Conservation (phyloP, 257 asterid genomes). For the Forsythia suspensa region DNA sequence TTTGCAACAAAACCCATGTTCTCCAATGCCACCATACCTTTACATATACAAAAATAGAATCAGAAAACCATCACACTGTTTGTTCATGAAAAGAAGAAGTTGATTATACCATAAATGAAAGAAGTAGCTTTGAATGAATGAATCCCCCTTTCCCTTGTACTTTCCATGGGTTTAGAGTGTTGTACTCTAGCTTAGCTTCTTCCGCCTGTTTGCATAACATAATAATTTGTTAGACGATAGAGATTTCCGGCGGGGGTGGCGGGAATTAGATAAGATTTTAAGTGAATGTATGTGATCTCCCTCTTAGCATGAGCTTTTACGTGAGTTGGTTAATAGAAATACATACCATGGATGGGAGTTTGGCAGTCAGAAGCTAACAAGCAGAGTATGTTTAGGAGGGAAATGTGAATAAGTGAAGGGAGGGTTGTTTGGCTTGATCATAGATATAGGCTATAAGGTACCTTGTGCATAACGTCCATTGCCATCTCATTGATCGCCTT, state of each 20-base stretch:
- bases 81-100: too few species aligned
- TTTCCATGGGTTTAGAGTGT: conserved; percentile 16
- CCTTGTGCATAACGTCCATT: conserved; percentile 37
- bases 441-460: conserved; percentile 24
- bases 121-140: conserved; percentile 61
- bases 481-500: conserved; percentile 41
- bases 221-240: neutral
- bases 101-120: conserved; percentile 56
- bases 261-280: too few species aligned
- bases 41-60: neutral
- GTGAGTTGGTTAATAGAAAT: neutral
- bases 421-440: conserved; percentile 2
- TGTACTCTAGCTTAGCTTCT: conserved; percentile 31
- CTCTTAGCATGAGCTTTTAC: too few species aligned
- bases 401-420: neutral
- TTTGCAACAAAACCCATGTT: conserved; percentile 69
- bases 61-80: too few species aligned
- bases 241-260: neutral
- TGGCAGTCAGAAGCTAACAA: neutral
- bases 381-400: neutral
- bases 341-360: conserved; percentile 32
- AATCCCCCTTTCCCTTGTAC: conserved; percentile 64
- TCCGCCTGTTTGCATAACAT: conserved; percentile 41
- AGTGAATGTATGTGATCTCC: too few species aligned
- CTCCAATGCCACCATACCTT: conserved; percentile 49